phyloP scores from a whole-genome alignment of 768 basidiomycete species.

The Albatrellus ellisii region DNA sequence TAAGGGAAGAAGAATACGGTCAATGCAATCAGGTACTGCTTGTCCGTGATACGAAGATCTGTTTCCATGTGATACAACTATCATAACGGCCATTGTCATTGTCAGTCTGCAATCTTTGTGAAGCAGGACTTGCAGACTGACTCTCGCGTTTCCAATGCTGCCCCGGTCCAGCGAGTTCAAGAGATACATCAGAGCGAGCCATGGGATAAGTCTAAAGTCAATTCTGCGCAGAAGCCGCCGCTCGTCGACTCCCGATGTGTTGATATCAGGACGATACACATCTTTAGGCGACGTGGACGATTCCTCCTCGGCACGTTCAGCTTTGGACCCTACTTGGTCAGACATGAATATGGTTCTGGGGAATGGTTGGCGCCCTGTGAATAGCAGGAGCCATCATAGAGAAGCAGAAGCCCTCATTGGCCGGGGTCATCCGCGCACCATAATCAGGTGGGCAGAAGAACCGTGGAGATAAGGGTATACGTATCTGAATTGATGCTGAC shows the following conservation, averaged over 20 bases:
- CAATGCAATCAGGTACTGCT: conserved; percentile 53
- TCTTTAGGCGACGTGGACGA: conserved; percentile 6
- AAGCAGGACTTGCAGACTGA: conserved; percentile 16
- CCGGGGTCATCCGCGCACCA: no score
- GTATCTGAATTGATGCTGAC: no score
- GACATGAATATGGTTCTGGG: no score
- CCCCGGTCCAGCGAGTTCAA: conserved; percentile 55
- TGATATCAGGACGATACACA: conserved; percentile 37
- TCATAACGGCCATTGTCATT: background rate
- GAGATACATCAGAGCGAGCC: conserved; percentile 61
- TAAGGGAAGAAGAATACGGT: conserved; percentile 73
- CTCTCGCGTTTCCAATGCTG: conserved; percentile 66
- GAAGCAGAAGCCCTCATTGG: no score
- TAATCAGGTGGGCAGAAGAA: no score
- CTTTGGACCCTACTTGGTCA: no score
- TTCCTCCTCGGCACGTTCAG: no score
- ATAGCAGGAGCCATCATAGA: no score
- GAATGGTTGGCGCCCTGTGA: no score
- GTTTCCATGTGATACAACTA: conserved; percentile 47
- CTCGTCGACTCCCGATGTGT: conserved; percentile 41
- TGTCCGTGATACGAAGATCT: conserved; percentile 46
- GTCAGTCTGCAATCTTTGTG: background rate
- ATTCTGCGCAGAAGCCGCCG: conserved; percentile 41
- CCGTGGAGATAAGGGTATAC: no score
- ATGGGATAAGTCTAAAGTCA: conserved; percentile 59